phyloP scores from a whole-genome alignment of 2,329 filamentous ascomycete genomes.

The Ceratocystis variospora region DNA sequence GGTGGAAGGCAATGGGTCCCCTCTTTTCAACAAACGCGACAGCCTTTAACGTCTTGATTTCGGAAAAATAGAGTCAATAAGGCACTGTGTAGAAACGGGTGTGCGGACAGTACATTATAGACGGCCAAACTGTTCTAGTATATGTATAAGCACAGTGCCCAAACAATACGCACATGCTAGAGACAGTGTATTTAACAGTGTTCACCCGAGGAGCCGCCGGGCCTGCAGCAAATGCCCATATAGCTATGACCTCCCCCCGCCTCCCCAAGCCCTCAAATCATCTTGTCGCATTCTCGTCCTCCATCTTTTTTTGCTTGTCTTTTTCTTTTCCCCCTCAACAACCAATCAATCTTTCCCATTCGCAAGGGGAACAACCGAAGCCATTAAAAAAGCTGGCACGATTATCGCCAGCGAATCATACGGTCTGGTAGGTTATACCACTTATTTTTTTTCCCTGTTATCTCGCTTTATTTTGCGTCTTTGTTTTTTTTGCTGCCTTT shows the following conservation, averaged over 20 bases:
- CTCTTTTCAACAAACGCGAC: constrained; percentile 3
- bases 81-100: background rate
- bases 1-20: background rate
- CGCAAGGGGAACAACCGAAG: constrained; percentile 18
- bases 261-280: constrained; percentile 36
- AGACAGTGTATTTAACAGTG: background rate
- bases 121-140: background rate
- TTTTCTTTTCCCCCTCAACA: constrained; percentile 29
- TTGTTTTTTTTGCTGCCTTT: constrained; percentile 19
- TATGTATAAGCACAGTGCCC: background rate
- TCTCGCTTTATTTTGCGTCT: constrained; percentile 22
- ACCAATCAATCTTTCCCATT: constrained; percentile 35
- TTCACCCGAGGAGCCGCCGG: constrained; percentile 5
- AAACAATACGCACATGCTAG: background rate
- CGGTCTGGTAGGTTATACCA: constrained; percentile 20
- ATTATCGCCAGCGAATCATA: constrained; percentile 20
- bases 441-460: constrained; percentile 25
- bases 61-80: background rate
- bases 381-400: constrained; percentile 20
- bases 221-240: constrained; percentile 7
- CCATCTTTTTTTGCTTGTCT: constrained; percentile 28
- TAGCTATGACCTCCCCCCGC: constrained; percentile 18
- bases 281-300: constrained; percentile 33
- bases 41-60: background rate
- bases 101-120: background rate